phyloP scores from a whole-genome alignment of 768 basidiomycete genomes.

The Phlegmacium glaucopus region DNA sequence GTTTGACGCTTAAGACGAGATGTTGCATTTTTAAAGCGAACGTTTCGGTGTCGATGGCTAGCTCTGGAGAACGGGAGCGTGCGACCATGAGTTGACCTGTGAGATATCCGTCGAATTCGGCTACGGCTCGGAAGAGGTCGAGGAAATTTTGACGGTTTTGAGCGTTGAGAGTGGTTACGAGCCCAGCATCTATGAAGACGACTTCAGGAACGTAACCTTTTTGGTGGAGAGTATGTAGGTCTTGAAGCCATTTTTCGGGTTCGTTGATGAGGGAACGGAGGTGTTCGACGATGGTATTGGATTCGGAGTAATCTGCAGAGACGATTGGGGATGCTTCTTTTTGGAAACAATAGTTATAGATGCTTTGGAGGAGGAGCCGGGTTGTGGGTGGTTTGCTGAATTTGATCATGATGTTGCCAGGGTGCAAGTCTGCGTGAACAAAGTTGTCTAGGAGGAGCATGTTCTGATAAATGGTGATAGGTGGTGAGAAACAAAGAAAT shows the following conservation, averaged over 20 bases:
- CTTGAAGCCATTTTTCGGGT: slow-evolving; percentile 65
- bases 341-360: slow-evolving; percentile 54
- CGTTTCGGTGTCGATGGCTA: slow-evolving; percentile 88
- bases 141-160: slow-evolving; percentile 91
- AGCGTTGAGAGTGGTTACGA: slow-evolving; percentile 83
- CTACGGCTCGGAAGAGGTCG: slow-evolving; percentile 93
- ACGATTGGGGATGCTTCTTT: slow-evolving; percentile 25
- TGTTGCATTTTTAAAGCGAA: slow-evolving; percentile 99
- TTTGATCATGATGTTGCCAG: slow-evolving; percentile 97
- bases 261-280: slow-evolving; percentile 59
- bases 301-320: slow-evolving; percentile 43
- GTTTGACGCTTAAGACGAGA: slow-evolving; percentile 88
- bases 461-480: slow-evolving; percentile 75
- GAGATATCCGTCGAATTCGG: slow-evolving; percentile 95
- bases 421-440: slow-evolving; percentile 88
- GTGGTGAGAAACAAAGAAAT: neutral
- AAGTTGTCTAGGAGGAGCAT: slow-evolving; percentile 99
- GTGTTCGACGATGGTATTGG: slow-evolving; percentile 63
- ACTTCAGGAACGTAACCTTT: slow-evolving; percentile 91
- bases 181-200: slow-evolving; percentile 94
- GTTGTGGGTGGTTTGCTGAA: slow-evolving; percentile 86
- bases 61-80: slow-evolving; percentile 86
- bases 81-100: slow-evolving; percentile 96
- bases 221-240: slow-evolving; percentile 56
- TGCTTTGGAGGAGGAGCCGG: slow-evolving; percentile 53